Evolutionary conservation across 306 rosid genomes (phyloP).

Genomic region (Carpinus viminea): DNA sequence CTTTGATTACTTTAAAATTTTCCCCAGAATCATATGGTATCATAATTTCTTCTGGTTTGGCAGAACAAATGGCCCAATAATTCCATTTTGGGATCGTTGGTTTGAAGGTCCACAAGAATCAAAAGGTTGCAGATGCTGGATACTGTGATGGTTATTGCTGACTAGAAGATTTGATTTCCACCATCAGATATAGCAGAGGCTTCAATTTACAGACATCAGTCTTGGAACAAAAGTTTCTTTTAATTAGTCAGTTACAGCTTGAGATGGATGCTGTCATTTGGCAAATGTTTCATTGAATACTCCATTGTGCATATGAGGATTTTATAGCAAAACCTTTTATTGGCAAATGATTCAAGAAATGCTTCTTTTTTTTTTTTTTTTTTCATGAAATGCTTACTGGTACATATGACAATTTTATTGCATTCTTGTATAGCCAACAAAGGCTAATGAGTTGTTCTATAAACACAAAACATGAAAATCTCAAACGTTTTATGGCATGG

Average conservation of each 20-base stretch:
- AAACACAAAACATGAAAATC: background rate
- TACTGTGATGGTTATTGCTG: constrained; percentile 52
- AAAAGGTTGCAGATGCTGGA: constrained; percentile 88
- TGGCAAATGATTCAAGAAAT: constrained; percentile 33
- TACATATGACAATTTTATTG: constrained; percentile 8
- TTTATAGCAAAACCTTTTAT: constrained; percentile 30
- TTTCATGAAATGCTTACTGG: constrained; percentile 30
- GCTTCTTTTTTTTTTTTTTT: background rate
- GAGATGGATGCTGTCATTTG: constrained; percentile 25
- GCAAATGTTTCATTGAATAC: constrained; percentile 28
- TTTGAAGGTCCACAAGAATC: constrained; percentile 91
- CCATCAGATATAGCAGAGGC: constrained; percentile 23
- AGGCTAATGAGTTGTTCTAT: background rate
- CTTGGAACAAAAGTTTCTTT: background rate
- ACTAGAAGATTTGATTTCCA: constrained; percentile 5
- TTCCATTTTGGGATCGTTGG: constrained; percentile 91
- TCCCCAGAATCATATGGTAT: constrained; percentile 6
- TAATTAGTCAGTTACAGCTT: constrained; percentile 25
- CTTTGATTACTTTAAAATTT: constrained; percentile 5
- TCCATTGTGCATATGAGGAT: constrained; percentile 52
- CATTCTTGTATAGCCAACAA: background rate
- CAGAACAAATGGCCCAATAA: constrained; percentile 81
- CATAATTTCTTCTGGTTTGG: constrained; percentile 24
- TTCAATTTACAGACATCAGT: constrained; percentile 27
- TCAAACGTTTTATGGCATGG: background rate